Conservation (phyloP, 1,139 yeast genomes). For the Sugiyamaella japonica region DNA sequence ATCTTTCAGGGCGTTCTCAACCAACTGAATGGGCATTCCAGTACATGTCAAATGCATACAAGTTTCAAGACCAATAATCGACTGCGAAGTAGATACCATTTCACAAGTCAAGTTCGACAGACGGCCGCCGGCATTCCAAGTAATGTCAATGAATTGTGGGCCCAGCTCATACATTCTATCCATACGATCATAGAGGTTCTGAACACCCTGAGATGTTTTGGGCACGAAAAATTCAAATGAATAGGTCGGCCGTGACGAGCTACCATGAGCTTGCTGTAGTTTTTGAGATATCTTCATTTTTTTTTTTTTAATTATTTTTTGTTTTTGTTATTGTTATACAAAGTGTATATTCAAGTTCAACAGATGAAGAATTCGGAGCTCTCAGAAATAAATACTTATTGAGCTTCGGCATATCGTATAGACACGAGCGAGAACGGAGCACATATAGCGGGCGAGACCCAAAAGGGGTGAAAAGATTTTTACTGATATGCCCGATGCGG, state of each 20-base stretch:
- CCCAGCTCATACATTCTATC: constrained; percentile 93
- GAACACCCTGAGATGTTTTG: constrained; percentile 94
- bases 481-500: constrained; percentile 9
- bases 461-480: constrained; percentile 10
- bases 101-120: constrained; percentile 79
- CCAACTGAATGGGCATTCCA: constrained; percentile 79
- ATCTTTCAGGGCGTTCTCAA: constrained; percentile 79
- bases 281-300: constrained; percentile 45
- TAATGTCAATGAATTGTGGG: constrained; percentile 90
- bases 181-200: constrained; percentile 93
- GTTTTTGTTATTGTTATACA: neutral
- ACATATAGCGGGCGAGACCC: neutral
- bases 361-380: neutral
- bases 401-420: neutral
- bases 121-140: constrained; percentile 98
- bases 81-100: constrained; percentile 87
- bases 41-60: constrained; percentile 99
- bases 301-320: neutral
- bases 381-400: neutral
- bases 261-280: constrained; percentile 39
- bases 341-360: neutral
- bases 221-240: constrained; percentile 99
- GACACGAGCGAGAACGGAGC: constrained; percentile 10
- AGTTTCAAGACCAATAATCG: constrained; percentile 91
- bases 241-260: constrained; percentile 57